These are phyloP conservation scores for Trichoderma parareesei DNA, from an alignment of 495 filamentous ascomycete genomes.

Conservation along the genomic window DNA sequence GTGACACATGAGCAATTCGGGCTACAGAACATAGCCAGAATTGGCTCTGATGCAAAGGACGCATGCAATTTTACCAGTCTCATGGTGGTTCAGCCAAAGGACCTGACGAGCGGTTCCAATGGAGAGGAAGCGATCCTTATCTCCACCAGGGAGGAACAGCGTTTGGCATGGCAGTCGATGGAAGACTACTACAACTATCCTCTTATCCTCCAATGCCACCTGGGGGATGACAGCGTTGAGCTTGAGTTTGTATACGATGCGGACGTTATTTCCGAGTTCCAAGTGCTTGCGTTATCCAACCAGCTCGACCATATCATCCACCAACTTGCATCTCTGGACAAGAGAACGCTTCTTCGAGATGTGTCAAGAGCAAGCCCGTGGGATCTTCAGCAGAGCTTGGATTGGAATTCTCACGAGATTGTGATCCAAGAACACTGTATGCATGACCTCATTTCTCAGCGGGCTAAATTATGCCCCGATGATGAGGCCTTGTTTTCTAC, in stretches of 20 bases:
- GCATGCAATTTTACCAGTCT: slow-evolving; percentile 25
- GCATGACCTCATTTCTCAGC: neutral
- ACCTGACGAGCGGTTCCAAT: neutral
- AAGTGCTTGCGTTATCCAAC: slow-evolving; percentile 17
- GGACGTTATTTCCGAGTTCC: slow-evolving; percentile 12
- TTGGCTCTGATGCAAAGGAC: slow-evolving; percentile 22
- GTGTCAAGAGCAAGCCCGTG: neutral
- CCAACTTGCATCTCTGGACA: neutral
- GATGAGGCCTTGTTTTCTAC: neutral
- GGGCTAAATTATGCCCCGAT: neutral
- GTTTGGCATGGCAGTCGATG: slow-evolving; percentile 3
- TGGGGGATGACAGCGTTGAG: neutral
- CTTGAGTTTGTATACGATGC: slow-evolving; percentile 13
- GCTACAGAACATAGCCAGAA: slow-evolving; percentile 31
- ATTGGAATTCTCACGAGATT: neutral
- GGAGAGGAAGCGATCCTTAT: neutral
- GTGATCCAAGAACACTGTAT: neutral
- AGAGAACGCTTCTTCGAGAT: neutral
- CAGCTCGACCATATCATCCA: slow-evolving; percentile 15
- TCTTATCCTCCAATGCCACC: neutral
- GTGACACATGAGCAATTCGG: slow-evolving; percentile 38
- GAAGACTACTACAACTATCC: neutral
- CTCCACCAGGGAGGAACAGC: neutral
- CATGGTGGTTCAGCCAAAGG: neutral
- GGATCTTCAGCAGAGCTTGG: neutral